These are phyloP conservation scores for Penicillium lagena DNA, from an alignment of 495 filamentous ascomycete species.

Conservation along the genomic window DNA sequence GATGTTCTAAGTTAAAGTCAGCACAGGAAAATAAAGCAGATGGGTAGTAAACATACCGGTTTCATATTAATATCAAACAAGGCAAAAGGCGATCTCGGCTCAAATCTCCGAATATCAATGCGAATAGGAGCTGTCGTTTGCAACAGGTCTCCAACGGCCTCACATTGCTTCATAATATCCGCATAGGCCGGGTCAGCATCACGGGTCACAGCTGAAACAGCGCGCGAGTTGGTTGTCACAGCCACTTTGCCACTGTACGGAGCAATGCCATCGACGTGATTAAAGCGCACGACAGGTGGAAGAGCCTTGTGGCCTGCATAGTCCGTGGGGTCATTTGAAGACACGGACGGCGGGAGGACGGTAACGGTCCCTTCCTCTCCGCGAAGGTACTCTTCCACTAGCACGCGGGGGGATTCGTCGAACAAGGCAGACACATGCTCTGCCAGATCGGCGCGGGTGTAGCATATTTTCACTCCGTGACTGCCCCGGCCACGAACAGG, in stretches of 20 bases:
- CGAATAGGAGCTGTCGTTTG: conserved; percentile 21
- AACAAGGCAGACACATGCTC: conserved; percentile 16
- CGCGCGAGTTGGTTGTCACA: conserved; percentile 22
- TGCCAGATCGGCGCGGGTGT: conserved; percentile 6
- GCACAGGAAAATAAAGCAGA: no score
- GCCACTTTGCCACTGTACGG: conserved; percentile 28
- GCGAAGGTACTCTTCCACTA: conserved; percentile 28
- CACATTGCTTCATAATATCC: conserved; percentile 20
- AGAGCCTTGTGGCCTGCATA: conserved; percentile 21
- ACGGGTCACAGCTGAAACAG: conserved; percentile 8
- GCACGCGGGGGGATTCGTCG: conserved; percentile 16
- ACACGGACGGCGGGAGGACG: conserved; percentile 23
- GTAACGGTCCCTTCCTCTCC: conserved; percentile 34
- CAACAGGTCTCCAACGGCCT: conserved; percentile 16
- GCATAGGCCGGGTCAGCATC: conserved; percentile 10
- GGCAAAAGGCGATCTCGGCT: conserved; percentile 13
- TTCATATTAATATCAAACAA: conserved; percentile 38
- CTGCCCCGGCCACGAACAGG: conserved; percentile 17
- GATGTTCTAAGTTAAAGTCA: conserved; percentile 10
- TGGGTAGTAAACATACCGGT: conserved; percentile 17
- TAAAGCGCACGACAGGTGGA: conserved; percentile 27
- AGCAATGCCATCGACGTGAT: conserved; percentile 27
- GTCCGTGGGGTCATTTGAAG: neutral
- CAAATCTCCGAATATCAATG: conserved; percentile 32
- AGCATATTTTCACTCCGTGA: conserved; percentile 29